phyloP scores from a whole-genome alignment of 2,329 filamentous ascomycete species.

The Aspergillus brasiliensis region DNA sequence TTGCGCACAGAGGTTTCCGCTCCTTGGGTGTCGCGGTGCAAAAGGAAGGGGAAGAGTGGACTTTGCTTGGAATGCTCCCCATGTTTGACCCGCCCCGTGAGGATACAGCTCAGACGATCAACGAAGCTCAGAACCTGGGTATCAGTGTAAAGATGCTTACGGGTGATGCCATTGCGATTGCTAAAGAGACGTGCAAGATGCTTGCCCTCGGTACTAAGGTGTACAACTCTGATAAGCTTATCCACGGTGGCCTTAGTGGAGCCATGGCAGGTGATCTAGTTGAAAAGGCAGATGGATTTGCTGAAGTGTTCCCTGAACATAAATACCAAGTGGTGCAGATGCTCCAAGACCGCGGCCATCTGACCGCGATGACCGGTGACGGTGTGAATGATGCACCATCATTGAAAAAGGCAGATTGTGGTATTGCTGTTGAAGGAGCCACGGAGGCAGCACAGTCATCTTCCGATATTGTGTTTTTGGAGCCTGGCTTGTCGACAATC shows the following conservation, averaged over 20 bases:
- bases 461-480: conserved; percentile 73
- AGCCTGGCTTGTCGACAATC: conserved; percentile 70
- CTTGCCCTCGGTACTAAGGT: conserved; percentile 76
- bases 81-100: conserved; percentile 81
- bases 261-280: conserved; percentile 74
- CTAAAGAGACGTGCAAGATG: conserved; percentile 82
- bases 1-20: conserved; percentile 76
- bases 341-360: conserved; percentile 70
- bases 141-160: conserved; percentile 81
- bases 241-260: conserved; percentile 72
- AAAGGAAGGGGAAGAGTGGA: conserved; percentile 73
- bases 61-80: conserved; percentile 73
- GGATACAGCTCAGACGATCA: conserved; percentile 75
- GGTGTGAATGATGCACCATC: conserved; percentile 75
- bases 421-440: conserved; percentile 72
- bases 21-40: conserved; percentile 77
- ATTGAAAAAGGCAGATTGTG: conserved; percentile 73
- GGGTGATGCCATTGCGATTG: conserved; percentile 77
- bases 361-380: conserved; percentile 75
- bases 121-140: conserved; percentile 73
- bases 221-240: conserved; percentile 77
- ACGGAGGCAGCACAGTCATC: conserved; percentile 73
- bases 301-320: conserved; percentile 74
- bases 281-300: conserved; percentile 73
- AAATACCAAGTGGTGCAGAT: conserved; percentile 77